Evolutionary conservation across 768 basidiomycete genomes (phyloP), one percentile per base, ranked within the genome.

Genomic region (Suillus decipiens): DNA sequence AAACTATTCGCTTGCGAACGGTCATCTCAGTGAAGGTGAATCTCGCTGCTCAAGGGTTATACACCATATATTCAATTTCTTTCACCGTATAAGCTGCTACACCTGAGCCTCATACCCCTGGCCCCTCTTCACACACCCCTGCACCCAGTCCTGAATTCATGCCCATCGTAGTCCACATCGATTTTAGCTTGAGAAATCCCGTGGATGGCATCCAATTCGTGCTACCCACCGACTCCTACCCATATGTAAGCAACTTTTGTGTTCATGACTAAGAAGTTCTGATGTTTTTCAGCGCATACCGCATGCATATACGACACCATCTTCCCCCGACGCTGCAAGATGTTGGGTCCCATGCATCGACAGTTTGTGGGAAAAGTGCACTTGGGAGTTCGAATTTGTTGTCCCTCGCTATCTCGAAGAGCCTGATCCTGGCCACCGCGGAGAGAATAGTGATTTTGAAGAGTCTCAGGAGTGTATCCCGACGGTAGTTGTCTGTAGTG

Each of bases 331-430:
- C 71, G 84, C 93, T 19, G 95, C 96, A n/a, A 83, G 97, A 70
- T 95, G 93, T 69, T 99, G 97, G 97, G 89, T 98, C n/a, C 97
- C 97, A 15, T 99, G 97, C 70, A 76, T 98, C 22, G 97, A 99
- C 75, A 92, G 87, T 69, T 76, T 95, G 24, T 96, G 95, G 93
- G 96, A 97, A 76, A 89, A 93, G 69, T 97, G 93, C 69, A 96
- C 96, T 8, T 99, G 97, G 97, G 97, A 99, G 71, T 90, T 99
- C 62, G 94, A 98, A 75, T 93, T 97, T 74, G 87, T 97, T 58
- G 96, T 97, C 39, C 95, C 96, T 57, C 82, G 89, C 67, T 89
- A 87, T 70, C 78, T 93, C 15, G 89, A 93, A 72, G 90, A 90
- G 65, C 65, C 66, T 10, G 75, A 75, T 50, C 62, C 66, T 59